Conservation (phyloP, 768 basidiomycete genomes). For the Termitomyces eurrhizus region DNA sequence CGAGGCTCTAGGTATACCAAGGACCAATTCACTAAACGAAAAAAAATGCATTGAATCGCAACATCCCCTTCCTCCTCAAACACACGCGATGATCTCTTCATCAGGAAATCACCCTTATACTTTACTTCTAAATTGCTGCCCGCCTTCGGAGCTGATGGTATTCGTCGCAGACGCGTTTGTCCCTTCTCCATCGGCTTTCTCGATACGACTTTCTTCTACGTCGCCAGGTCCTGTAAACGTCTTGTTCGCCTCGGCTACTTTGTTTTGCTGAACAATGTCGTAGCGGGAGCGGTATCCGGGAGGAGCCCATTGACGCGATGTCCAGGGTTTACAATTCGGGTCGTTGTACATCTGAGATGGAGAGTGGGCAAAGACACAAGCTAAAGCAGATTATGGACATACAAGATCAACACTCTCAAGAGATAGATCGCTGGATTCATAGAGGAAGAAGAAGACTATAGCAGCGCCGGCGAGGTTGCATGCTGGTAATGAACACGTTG, state of each 20-base stretch:
- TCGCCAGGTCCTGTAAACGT: conserved; percentile 1
- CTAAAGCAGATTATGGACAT: conserved; percentile 16
- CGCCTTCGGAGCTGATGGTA: neutral
- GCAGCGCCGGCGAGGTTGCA: conserved; percentile 58
- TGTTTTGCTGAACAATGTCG: conserved; percentile 41
- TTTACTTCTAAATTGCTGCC: neutral
- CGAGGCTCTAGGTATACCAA: neutral
- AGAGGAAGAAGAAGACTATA: conserved; percentile 71
- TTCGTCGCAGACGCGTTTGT: neutral
- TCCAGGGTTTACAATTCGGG: conserved; percentile 64
- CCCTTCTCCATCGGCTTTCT: neutral
- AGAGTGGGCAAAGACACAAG: neutral
- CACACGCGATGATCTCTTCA: neutral
- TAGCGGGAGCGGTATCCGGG: conserved; percentile 45
- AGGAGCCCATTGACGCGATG: conserved; percentile 55
- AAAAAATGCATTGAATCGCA: neutral
- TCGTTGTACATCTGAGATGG: conserved; percentile 56
- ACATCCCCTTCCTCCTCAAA: neutral
- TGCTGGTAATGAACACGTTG: conserved; percentile 23
- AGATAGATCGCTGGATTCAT: conserved; percentile 64
- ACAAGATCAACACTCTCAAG: conserved; percentile 63
- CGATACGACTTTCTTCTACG: conserved; percentile 1
- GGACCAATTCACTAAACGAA: neutral
- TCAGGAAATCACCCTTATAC: neutral
- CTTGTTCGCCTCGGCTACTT: conserved; percentile 35